These are phyloP conservation scores for Pecoramyces ruminantium DNA, from an alignment of 192 early-diverging fungal species.

Conservation along the genomic window DNA sequence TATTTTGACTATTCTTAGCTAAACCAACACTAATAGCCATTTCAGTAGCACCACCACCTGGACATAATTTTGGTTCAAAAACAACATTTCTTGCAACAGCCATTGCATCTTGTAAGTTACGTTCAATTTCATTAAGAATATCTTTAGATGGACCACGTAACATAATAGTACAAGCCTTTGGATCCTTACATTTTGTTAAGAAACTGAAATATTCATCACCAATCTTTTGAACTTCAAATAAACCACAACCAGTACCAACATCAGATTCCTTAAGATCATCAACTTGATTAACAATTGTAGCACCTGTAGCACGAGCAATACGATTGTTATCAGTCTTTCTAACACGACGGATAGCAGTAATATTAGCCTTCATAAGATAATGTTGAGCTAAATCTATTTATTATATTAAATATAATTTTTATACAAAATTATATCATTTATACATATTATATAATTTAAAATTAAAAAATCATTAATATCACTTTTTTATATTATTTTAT, in stretches of 20 bases:
- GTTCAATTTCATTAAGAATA: slow-evolving; percentile 92
- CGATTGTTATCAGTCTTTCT: slow-evolving; percentile 98
- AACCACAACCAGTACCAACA: slow-evolving; percentile 85
- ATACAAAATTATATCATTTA: no score
- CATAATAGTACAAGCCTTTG: slow-evolving; percentile 93
- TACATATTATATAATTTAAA: no score
- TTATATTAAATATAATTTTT: neutral
- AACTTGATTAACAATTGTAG: slow-evolving; percentile 86
- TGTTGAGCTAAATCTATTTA: slow-evolving; percentile 87
- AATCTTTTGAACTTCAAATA: slow-evolving; percentile 90
- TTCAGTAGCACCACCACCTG: slow-evolving; percentile 95
- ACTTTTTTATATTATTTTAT: no score
- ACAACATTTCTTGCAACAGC: slow-evolving; percentile 93
- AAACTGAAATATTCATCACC: slow-evolving; percentile 99
- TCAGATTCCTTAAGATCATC: slow-evolving; percentile 94
- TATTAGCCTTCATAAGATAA: slow-evolving; percentile 91
- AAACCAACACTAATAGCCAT: slow-evolving; percentile 89
- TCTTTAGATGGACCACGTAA: slow-evolving; percentile 96
- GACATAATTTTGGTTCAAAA: slow-evolving; percentile 81
- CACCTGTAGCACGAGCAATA: slow-evolving; percentile 92
- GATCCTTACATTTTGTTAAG: slow-evolving; percentile 80
- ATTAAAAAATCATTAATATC: no score
- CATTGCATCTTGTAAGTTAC: slow-evolving; percentile 99
- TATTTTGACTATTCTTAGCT: slow-evolving; percentile 69
- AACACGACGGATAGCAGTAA: slow-evolving; percentile 93